Evolutionary conservation across 768 basidiomycete species (phyloP).

Genomic region (Leccinum sublutescens): DNA sequence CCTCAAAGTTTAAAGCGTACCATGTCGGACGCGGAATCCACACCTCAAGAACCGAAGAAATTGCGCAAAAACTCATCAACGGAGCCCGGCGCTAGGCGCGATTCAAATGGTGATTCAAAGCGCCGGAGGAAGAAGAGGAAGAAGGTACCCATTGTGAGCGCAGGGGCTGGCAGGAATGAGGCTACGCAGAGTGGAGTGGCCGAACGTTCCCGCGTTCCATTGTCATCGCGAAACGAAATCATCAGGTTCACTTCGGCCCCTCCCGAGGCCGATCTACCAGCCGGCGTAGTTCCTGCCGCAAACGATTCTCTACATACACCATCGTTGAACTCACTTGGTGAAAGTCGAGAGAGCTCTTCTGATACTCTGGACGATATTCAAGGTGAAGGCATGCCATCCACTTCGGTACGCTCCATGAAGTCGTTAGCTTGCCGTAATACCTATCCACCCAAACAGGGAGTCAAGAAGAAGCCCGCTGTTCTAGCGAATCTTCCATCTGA

Average conservation of each 20-base stretch:
- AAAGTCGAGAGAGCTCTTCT: neutral
- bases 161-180: conserved; percentile 12
- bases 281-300: neutral
- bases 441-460: conserved; percentile 13
- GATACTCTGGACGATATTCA: neutral
- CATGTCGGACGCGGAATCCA: conserved; percentile 26
- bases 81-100: conserved; percentile 17
- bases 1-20: conserved; percentile 13
- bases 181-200: conserved; percentile 2
- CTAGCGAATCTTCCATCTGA: neutral
- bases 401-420: conserved; percentile 12
- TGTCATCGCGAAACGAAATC: conserved; percentile 26
- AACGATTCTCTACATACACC: neutral
- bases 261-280: conserved; percentile 12
- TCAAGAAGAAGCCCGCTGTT: neutral
- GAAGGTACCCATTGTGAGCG: conserved; percentile 26
- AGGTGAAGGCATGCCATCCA: conserved; percentile 8
- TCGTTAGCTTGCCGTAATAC: neutral
- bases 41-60: conserved; percentile 24
- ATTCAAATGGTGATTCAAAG: conserved; percentile 24
- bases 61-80: conserved; percentile 19
- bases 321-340: neutral
- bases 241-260: conserved; percentile 25
- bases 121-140: conserved; percentile 31
- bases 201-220: conserved; percentile 16